phyloP scores from a whole-genome alignment of 768 basidiomycete genomes.

The Rhodotorula diobovata region DNA sequence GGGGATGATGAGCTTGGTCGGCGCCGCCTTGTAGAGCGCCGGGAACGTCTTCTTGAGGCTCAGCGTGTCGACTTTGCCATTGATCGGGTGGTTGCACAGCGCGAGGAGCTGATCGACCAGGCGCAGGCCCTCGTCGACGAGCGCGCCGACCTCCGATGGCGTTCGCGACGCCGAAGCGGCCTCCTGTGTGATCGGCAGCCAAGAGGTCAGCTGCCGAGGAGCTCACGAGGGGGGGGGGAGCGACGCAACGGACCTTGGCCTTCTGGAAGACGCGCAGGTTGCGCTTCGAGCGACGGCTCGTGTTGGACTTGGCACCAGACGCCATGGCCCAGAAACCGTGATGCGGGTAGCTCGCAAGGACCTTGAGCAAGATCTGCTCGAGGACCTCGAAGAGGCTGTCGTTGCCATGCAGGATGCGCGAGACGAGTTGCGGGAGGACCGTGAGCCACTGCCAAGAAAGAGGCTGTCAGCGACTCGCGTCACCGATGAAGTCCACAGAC shows the following conservation, averaged over 20 bases:
- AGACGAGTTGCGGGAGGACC: constrained; percentile 94
- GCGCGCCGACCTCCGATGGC: neutral
- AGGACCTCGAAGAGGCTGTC: constrained; percentile 60
- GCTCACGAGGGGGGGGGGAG: no score
- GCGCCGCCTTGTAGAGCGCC: constrained; percentile 5
- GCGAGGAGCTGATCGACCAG: constrained; percentile 36
- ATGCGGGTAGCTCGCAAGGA: constrained; percentile 77
- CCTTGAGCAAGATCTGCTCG: constrained; percentile 61
- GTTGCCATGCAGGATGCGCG: constrained; percentile 76
- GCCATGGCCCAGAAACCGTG: constrained; percentile 91
- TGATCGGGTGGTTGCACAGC: constrained; percentile 30
- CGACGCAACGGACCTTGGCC: constrained; percentile 41
- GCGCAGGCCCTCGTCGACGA: constrained; percentile 28
- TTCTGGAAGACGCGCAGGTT: constrained; percentile 52
- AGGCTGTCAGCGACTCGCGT: neutral
- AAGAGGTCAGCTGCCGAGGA: neutral
- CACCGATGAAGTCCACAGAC: neutral
- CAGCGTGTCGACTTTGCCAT: constrained; percentile 27
- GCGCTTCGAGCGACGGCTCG: constrained; percentile 57
- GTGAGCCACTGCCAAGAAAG: constrained; percentile 70
- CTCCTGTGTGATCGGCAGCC: neutral
- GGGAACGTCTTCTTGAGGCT: constrained; percentile 34
- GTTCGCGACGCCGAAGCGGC: neutral
- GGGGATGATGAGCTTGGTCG: constrained; percentile 67
- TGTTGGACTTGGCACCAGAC: constrained; percentile 79